Evolutionary conservation across 2,329 filamentous ascomycete species (phyloP), one percentile per base, ranked within the genome.

Genomic region (Microcyclosporella mali): DNA sequence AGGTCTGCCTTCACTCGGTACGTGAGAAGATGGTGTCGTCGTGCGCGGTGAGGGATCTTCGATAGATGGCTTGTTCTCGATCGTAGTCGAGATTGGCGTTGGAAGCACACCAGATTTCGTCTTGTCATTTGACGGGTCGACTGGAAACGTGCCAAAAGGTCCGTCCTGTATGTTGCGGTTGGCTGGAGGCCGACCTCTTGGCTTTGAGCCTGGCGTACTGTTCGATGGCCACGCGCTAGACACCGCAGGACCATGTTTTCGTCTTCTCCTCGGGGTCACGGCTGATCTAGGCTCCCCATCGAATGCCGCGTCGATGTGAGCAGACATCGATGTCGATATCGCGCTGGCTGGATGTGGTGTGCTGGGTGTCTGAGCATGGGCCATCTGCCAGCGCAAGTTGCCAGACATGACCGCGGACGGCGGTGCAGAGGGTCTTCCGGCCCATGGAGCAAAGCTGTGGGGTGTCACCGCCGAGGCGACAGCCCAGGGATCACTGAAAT

Each of bases 221-320:
- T 45, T 75, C 78, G 50, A 79, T 79, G 42, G 80, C 89, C 89
- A 95, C 1, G 89, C 89, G 8, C 88, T 95, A 1, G 88, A 95
- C 0, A 95, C 87, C 6, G 86, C 88, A 0, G 88, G 85, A 0
- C 88, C 88, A 61, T 94, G 85, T 3, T 86, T 78, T 42, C 82
- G 73, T 41, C 76, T 65, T 49, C 73, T 81, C 28, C 65, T 65
- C 62, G 83, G 80, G 3, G 82, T 85, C n/a, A 85, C 71, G 3
- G 85, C 85, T 1, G 87, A 88, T 37, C 75, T 80, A 8, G 85
- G 84, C 50, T 87, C 83, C 35, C 47, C 50, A 14, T 73, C 69
- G 42, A 71, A 70, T 37, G 70, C 70, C 40, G 59, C 60, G 52
- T 71, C 66, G 6, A 70, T 66, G 40, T 69, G 68, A 3, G 57